A percentile compares a stretch with the other conserved stretches of the same genome.
Evolutionary conservation across 208 protist genomes (phyloP).

Genomic region (Plasmodiophora brassicae): DNA sequence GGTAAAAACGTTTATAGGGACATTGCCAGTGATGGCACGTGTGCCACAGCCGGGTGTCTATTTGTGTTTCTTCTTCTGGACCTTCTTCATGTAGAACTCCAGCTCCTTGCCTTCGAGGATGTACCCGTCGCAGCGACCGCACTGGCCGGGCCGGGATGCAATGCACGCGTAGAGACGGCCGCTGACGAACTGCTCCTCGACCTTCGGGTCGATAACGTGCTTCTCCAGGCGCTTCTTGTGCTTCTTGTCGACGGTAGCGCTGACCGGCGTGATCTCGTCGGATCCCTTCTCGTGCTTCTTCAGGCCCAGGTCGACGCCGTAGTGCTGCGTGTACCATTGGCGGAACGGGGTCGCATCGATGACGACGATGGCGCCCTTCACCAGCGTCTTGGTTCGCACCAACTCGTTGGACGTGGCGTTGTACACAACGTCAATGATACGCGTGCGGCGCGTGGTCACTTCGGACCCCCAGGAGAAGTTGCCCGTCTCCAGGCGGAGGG

Average conservation of each 20-base stretch:
- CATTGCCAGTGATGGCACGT: too few species aligned
- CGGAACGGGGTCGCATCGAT: conserved; percentile 96
- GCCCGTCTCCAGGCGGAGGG: conserved; percentile 93
- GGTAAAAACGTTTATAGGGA: too few species aligned
- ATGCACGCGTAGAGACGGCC: conserved; percentile 84
- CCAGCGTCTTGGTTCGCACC: conserved; percentile 98
- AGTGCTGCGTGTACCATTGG: conserved; percentile 95
- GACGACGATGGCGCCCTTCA: conserved; percentile 82
- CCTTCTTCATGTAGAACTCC: conserved; percentile 97
- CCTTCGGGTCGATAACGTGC: conserved; percentile 56
- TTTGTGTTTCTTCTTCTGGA: conserved; percentile 86
- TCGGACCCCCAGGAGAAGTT: conserved; percentile 94
- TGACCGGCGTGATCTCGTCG: conserved; percentile 66
- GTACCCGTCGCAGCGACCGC: conserved; percentile 92
- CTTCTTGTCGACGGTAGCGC: conserved; percentile 65
- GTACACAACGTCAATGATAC: conserved; percentile 97
- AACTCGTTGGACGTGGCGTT: conserved; percentile 99
- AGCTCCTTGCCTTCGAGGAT: conserved; percentile 98
- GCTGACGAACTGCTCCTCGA: conserved; percentile 81
- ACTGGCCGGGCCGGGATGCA: conserved; percentile 95
- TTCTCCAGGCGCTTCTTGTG: conserved; percentile 45
- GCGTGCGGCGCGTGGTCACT: conserved; percentile 60
- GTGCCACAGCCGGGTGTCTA: too few species aligned
- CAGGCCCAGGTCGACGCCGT: conserved; percentile 85
- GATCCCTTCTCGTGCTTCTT: conserved; percentile 61